These are phyloP conservation scores for Kernera saxatilis DNA, from an alignment of 345 rosid species.

Conservation along the genomic window DNA sequence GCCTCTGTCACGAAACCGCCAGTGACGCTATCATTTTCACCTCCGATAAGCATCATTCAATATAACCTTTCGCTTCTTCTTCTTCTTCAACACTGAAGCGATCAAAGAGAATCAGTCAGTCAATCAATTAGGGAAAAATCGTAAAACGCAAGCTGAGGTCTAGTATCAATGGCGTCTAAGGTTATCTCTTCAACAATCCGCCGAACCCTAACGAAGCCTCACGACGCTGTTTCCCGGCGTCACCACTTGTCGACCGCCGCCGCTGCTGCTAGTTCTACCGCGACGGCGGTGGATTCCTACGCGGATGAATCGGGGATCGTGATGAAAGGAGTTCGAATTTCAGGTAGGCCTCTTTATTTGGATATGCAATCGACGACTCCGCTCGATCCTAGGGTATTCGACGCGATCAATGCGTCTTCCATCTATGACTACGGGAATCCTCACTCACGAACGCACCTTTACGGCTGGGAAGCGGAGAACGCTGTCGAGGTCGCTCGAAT, in stretches of 20 bases:
- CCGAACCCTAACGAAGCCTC: conserved; percentile 22
- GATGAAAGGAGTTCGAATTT: conserved; percentile 69
- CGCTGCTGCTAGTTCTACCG: neutral
- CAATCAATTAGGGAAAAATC: neutral
- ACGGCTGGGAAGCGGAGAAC: conserved; percentile 94
- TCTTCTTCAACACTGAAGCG: neutral
- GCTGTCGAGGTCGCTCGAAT: conserved; percentile 81
- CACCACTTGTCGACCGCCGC: conserved; percentile 38
- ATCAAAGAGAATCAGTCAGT: neutral
- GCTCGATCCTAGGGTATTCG: conserved; percentile 80
- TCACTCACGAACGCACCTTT: conserved; percentile 93
- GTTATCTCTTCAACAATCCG: conserved; percentile 46
- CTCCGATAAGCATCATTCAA: neutral
- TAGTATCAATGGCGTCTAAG: conserved; percentile 56
- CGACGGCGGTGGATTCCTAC: conserved; percentile 18
- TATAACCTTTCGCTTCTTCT: neutral
- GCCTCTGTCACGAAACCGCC: conserved; percentile 13
- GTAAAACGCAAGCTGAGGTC: neutral
- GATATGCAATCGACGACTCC: conserved; percentile 90
- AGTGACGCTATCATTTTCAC: conserved; percentile 7
- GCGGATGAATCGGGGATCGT: conserved; percentile 41
- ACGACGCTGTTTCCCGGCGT: conserved; percentile 5
- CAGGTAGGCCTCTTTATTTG: conserved; percentile 66
- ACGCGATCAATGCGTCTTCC: conserved; percentile 76
- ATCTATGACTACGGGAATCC: conserved; percentile 77